Percentiles rank a stretch among this genome's conserved stretches.
Evolutionary conservation across 202 grass and related monocot species (phyloP).

Genomic region (Schoenoplectus triqueter): DNA sequence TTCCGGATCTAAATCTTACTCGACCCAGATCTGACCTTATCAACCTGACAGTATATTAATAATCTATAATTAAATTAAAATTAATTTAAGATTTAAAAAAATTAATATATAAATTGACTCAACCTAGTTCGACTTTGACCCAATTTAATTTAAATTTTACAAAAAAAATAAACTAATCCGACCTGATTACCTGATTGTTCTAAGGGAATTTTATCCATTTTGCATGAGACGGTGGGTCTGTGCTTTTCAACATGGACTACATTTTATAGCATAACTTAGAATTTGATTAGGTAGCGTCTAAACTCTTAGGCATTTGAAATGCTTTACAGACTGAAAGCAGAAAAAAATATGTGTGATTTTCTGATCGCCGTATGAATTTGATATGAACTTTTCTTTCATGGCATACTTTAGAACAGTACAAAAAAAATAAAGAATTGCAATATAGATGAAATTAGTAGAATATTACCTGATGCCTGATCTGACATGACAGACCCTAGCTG

Average conservation of each 20-base stretch:
- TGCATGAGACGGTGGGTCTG: background rate
- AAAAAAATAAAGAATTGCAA: too few species aligned
- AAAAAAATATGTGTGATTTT: too few species aligned
- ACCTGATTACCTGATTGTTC: background rate
- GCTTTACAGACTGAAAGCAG: background rate
- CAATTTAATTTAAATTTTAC: too few species aligned
- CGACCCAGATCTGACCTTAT: too few species aligned
- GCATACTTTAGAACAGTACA: background rate
- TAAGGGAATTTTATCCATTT: background rate
- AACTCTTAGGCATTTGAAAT: slow-evolving; percentile 4
- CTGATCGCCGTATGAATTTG: background rate
- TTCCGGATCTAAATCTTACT: too few species aligned
- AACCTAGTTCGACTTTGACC: too few species aligned
- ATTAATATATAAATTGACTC: too few species aligned
- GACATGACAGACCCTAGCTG: background rate
- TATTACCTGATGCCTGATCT: background rate
- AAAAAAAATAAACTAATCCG: too few species aligned
- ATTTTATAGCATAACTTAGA: background rate
- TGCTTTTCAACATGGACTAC: background rate
- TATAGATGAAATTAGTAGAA: background rate
- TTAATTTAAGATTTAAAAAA: too few species aligned
- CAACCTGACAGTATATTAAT: too few species aligned
- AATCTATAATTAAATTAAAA: too few species aligned
- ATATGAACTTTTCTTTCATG: background rate
- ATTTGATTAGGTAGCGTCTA: slow-evolving; percentile 9